Base-by-base conservation (phyloP, 352 stramenopile genomes). In the Elongisporangium prolatum region DNA sequence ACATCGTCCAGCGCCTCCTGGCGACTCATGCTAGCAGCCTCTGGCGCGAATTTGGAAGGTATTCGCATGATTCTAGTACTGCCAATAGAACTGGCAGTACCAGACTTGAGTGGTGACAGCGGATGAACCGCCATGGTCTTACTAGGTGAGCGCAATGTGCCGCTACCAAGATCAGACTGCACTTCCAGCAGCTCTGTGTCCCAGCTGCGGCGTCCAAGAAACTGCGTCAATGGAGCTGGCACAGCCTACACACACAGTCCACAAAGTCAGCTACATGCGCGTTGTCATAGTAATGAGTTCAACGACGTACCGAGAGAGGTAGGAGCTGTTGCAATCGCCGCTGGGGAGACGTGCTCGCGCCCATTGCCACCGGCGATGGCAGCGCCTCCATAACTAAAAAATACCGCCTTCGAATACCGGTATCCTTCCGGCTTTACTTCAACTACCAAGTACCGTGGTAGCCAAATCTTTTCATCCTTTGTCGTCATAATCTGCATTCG, bases 171-270 rank as follows among this genome's bases (percentile, higher is more conserved):
- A n/a, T 34, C 16, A 8, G 20, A 18, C 24, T 56, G 37, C 8
- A 53, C 54, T 11, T 88, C 73, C n/a, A 88, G 50, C 34, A 88
- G 51, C n/a, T 59, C 62, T 49, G 63, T 72, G 18, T 88, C 69
- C 77, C 77, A 88, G 59, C 77, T 86, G 59, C 85, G 74, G 8
- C 77, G 73, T 3, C 67, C 77, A 0, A 84, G 65, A 38, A 74
- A 86, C 16, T 64, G 48, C 8, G 60, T 62, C n/a, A 44, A 44
- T 44, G 34, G 34, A 44, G 34, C 34, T 17, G 7, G 34, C 34
- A 13, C 34, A 2, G 34, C 34, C 34, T 44, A 17, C 34, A 44
- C 34, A 16, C 5, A 44, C 34, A 44, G 34, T 44, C 4, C 3
- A 11, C 10, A 17, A 2, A 44, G 34, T 44, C 9, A 44, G 34